Evolutionary conservation across 1,284 basidiomycete genomes (phyloP).

Genomic region (Abortiporus biennis): DNA sequence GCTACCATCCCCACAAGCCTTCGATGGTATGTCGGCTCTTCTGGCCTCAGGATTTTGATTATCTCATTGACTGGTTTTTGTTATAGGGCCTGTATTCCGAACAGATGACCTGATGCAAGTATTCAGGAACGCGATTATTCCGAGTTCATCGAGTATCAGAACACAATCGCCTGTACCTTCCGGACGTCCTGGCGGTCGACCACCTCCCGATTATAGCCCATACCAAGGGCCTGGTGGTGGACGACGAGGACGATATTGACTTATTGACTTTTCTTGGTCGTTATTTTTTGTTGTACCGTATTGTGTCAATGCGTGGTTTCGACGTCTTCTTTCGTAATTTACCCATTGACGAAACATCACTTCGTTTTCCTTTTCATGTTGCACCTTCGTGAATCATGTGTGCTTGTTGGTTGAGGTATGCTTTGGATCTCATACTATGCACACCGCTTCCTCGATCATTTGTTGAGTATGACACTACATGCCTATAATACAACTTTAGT

Average conservation of each 20-base stretch:
- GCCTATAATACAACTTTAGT: too few relatives aligned
- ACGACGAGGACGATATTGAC: constrained; percentile 23
- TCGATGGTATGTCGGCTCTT: constrained; percentile 67
- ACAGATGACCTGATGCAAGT: constrained; percentile 83
- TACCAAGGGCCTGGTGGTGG: constrained; percentile 32
- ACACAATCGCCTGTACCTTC: constrained; percentile 44
- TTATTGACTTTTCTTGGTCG: too few relatives aligned
- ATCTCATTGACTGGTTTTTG: constrained; percentile 7
- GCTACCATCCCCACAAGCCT: constrained; percentile 62
- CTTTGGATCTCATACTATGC: too few relatives aligned
- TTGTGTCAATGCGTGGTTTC: too few relatives aligned
- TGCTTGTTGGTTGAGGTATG: too few relatives aligned
- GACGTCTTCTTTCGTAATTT: too few relatives aligned
- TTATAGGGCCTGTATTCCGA: constrained; percentile 76
- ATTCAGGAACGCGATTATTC: constrained; percentile 71
- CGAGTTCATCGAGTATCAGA: constrained; percentile 41
- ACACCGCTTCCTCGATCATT: too few relatives aligned
- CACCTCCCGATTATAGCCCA: constrained; percentile 40
- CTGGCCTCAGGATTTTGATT: constrained; percentile 11
- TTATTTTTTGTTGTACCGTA: too few relatives aligned
- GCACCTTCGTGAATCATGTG: too few relatives aligned
- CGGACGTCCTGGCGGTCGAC: constrained; percentile 38
- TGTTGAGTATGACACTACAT: too few relatives aligned
- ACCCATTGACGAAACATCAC: too few relatives aligned
- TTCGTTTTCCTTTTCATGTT: too few relatives aligned